These are phyloP conservation scores for Quercus lobata DNA, from an alignment of 331 rosid species.

Conservation along the genomic window DNA sequence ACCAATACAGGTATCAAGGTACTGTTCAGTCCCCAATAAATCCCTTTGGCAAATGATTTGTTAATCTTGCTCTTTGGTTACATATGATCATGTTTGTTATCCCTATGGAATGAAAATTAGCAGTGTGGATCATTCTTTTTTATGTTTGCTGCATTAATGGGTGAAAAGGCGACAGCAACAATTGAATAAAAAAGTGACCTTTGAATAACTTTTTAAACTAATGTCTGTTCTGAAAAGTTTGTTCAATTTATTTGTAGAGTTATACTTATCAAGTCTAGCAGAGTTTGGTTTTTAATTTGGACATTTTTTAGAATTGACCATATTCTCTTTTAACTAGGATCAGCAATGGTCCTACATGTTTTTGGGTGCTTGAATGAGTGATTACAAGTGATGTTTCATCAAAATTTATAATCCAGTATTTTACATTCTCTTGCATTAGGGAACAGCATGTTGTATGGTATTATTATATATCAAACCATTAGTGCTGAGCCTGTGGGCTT, in stretches of 20 bases:
- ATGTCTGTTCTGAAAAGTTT: not conserved
- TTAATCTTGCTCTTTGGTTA: not conserved
- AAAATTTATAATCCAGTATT: no score
- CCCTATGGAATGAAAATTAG: not conserved
- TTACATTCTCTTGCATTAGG: no score
- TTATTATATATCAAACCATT: no score
- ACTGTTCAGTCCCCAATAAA: conserved; percentile 7
- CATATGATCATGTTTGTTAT: not conserved
- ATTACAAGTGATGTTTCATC: no score
- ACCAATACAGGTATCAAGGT: conserved; percentile 95
- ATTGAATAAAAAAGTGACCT: no score
- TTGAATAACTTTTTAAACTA: not conserved
- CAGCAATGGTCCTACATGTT: not conserved
- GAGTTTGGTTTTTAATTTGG: not conserved
- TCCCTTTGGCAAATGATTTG: not conserved
- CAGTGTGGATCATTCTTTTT: not conserved
- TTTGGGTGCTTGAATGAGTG: no score
- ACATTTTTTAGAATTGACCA: not conserved
- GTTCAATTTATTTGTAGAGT: not conserved
- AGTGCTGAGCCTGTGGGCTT: no score
- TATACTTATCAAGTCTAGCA: not conserved
- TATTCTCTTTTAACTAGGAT: not conserved
- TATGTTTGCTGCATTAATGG: not conserved
- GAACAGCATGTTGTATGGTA: no score
- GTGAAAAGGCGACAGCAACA: no score